Base-by-base conservation (phyloP, 306 rosid species). In the Castanospermum australe region DNA sequence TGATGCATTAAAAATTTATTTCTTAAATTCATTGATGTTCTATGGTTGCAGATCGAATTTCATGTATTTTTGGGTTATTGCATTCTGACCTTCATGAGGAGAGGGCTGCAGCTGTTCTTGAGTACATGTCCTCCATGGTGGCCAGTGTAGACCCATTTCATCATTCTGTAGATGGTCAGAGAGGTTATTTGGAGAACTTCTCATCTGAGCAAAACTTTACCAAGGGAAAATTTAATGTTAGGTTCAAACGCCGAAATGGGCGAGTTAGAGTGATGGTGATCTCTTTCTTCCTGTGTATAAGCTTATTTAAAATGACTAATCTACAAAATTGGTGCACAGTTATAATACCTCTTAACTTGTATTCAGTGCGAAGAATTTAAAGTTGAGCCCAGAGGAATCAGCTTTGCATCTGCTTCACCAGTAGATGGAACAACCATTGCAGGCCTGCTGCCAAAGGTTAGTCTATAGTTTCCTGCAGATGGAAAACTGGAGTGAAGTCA, bases 221-320 rank as follows among this genome's bases (percentile, higher is more conserved):
- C 5, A 87, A 85, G 55, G 97, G 97, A 60, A 94, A 86, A 82
- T 83, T 94, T 67, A 91, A 78, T 84, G 91, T 88, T 72, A 87
- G 97, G 65, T 86, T 73, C 81, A 94, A 94, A 80, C 97, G 95
- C 56, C 88, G 99, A 92, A 94, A 92, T 86, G 99, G 99, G 54
- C 97, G 97, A 42, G 97, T 94, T 74, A 88, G 89, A 88, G 92
- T 81, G 77, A 87, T 68, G 96, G 99, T 94, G 82, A 87, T 76
- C 50, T 77, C 77, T 77, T 79, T 55, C 50, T 83, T 73, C 78
- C 66, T 71, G 65, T 75, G 24, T 28, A 28, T 44, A 33, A 51
- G n/a, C 32, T 57, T 47, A 48, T 66, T 52, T 71, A 44, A 41
- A 57, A 59, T 71, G 28, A 38, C 54, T 70, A 71, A 62, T 83